These are phyloP conservation scores for Leccinum barrowsii DNA, from an alignment of 768 basidiomycete genomes.

Conservation along the genomic window DNA sequence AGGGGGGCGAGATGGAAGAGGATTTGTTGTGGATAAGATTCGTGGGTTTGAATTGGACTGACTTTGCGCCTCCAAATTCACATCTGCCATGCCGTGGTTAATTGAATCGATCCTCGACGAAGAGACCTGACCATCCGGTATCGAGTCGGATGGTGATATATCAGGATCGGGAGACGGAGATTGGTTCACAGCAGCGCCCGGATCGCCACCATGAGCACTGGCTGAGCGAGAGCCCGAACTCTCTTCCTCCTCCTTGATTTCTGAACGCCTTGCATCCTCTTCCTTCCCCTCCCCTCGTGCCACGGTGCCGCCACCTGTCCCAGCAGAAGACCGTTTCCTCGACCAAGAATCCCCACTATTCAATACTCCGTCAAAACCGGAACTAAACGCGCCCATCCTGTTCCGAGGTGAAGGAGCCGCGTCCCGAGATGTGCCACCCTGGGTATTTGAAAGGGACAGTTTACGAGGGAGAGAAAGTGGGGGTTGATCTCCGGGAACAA, in stretches of 20 bases:
- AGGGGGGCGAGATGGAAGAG: slow-evolving; percentile 35
- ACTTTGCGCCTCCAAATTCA: slow-evolving; percentile 17
- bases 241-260: slow-evolving; percentile 64
- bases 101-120: slow-evolving; percentile 9
- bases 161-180: slow-evolving; percentile 11
- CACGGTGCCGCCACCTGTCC: slow-evolving; percentile 32
- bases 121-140: slow-evolving; percentile 7
- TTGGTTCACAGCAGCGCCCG: slow-evolving; percentile 6
- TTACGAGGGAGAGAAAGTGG: slow-evolving; percentile 58
- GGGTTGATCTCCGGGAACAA: slow-evolving; percentile 49
- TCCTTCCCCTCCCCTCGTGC: slow-evolving; percentile 41
- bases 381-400: slow-evolving; percentile 51
- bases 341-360: slow-evolving; percentile 68
- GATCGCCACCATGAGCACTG: slow-evolving; percentile 7
- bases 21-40: slow-evolving; percentile 6
- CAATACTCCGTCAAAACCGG: slow-evolving; percentile 73
- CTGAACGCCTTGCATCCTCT: slow-evolving; percentile 38
- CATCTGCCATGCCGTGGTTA: slow-evolving; percentile 7
- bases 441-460: slow-evolving; percentile 62
- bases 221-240: slow-evolving; percentile 3
- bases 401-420: slow-evolving; percentile 60
- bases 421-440: slow-evolving; percentile 56
- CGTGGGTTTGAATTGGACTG: slow-evolving; percentile 5
- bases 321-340: slow-evolving; percentile 62
- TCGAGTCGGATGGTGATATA: slow-evolving; percentile 5